These are phyloP conservation scores for Neoboletus brunneissimus DNA, from an alignment of 768 basidiomycete genomes.

Conservation along the genomic window DNA sequence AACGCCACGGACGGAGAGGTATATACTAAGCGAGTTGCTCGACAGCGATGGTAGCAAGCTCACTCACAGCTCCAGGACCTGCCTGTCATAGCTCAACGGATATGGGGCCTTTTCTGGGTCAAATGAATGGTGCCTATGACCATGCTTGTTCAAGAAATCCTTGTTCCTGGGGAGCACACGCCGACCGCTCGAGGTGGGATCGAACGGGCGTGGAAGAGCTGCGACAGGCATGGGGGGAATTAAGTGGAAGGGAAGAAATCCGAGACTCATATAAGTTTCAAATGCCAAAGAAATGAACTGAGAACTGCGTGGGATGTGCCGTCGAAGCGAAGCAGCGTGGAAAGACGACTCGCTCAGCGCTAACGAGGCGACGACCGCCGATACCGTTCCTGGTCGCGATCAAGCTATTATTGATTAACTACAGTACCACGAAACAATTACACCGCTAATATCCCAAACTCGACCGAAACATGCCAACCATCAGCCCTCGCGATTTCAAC, in stretches of 20 bases:
- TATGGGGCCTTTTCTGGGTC: conserved; percentile 78
- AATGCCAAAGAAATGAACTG: background rate
- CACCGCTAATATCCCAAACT: conserved; percentile 25
- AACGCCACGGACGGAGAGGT: too few species aligned
- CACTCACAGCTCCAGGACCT: conserved; percentile 66
- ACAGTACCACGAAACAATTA: conserved; percentile 15
- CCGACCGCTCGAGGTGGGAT: conserved; percentile 28
- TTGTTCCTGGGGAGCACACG: conserved; percentile 39
- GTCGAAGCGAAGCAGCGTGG: conserved; percentile 11
- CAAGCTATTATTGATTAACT: background rate
- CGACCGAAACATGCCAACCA: conserved; percentile 29
- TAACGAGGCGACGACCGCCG: background rate
- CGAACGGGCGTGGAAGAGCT: conserved; percentile 14
- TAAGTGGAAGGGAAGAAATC: conserved; percentile 12
- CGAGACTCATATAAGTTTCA: conserved; percentile 4
- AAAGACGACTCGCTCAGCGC: background rate
- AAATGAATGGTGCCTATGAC: conserved; percentile 63
- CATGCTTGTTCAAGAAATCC: conserved; percentile 61
- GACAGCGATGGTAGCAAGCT: background rate
- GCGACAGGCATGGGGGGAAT: conserved; percentile 25
- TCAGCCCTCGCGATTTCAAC: conserved; percentile 39
- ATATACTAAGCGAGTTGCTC: conserved; percentile 8
- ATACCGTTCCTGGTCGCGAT: conserved; percentile 5
- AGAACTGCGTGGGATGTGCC: conserved; percentile 3
- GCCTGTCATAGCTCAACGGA: conserved; percentile 67